Evolutionary conservation across 2,329 filamentous ascomycete species (phyloP), one percentile per base, ranked within the genome.

Genomic region (Exophiala mesophila): DNA sequence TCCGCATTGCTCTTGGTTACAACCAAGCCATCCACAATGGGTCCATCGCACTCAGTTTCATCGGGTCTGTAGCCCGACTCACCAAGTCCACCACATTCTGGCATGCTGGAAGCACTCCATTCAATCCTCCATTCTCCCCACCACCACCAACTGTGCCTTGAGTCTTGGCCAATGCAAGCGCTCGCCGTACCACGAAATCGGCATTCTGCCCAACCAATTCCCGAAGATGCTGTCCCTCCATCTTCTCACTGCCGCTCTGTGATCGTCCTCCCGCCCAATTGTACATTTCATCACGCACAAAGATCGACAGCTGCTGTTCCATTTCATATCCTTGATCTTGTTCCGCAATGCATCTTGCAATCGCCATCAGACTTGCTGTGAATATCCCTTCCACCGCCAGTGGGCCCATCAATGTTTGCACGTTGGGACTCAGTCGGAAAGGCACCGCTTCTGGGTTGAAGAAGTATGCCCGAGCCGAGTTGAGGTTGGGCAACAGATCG

Each of bases 21-120:
- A 97, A 70, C 70, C 94, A 98, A 17, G 88, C 83, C 90, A 97
- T 97, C 88, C 92, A 99, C 56, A 98, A 69, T 45, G 89, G 82
- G 72, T 98, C 92, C 59, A 85, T 89, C 65, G 86, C 78, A 32
- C 85, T 83, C 65, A 99, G 65, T 63, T 92, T 88, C 69, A 86
- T 81, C 1, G 92, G 92, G 66, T 95, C 94, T 12, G 94, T 89
- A 1, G 90, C 88, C 68, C 83, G 84, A n/a, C 85, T 85, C 49
- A 98, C 85, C 49, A 94, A 68, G 66, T 99, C 92, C 59, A 98
- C 90, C 20, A 95, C 88, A 29, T 90, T 97, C 73, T 99, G 92
- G 64, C 94, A 95, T 17, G 90, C 90, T 5, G 92, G 92, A 55
- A 98, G 68, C 59, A 88, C 90, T 56, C 51, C 85, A 10, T 43